Percentiles rank a stretch among this genome's conserved stretches.
Conservation (phyloP, 805 yeast genomes). For the Groenewaldozyma tartarivorans region DNA sequence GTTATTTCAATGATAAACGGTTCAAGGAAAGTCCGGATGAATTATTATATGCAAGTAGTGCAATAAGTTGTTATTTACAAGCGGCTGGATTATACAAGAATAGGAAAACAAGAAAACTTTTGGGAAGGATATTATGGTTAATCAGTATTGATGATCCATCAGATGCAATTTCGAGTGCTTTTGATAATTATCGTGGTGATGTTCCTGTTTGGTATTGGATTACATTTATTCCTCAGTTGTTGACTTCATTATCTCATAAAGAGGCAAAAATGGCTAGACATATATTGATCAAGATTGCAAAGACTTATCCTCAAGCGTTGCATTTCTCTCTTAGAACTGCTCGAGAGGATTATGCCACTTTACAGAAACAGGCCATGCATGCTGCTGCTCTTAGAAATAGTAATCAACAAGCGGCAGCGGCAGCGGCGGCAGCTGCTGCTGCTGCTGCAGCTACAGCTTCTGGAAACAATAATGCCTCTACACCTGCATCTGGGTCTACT, state of each 20-base stretch:
- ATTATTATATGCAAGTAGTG: slow-evolving; percentile 80
- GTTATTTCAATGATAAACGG: slow-evolving; percentile 82
- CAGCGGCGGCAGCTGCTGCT: not conserved
- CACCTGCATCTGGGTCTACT: slow-evolving; percentile 4
- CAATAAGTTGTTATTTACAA: slow-evolving; percentile 90
- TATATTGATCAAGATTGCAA: slow-evolving; percentile 84
- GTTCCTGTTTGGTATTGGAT: slow-evolving; percentile 99
- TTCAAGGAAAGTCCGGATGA: slow-evolving; percentile 77
- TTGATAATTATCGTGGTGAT: slow-evolving; percentile 88
- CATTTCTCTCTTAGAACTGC: slow-evolving; percentile 95
- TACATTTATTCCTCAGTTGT: slow-evolving; percentile 87
- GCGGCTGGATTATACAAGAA: slow-evolving; percentile 96
- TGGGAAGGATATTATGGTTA: slow-evolving; percentile 89
- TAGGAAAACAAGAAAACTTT: slow-evolving; percentile 76
- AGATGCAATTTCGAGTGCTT: slow-evolving; percentile 76
- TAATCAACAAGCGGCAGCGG: slow-evolving; percentile 5
- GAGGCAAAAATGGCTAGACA: slow-evolving; percentile 87
- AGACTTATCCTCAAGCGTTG: slow-evolving; percentile 93
- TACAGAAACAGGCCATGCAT: slow-evolving; percentile 65
- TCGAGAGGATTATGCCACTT: slow-evolving; percentile 82
- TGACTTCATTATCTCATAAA: slow-evolving; percentile 80
- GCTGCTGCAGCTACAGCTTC: not conserved
- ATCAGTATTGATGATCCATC: slow-evolving; percentile 80
- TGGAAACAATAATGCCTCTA: slow-evolving; percentile 1
- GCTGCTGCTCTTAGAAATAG: slow-evolving; percentile 29